Evolutionary conservation across 208 protist species (phyloP), one percentile per base, ranked within the genome.

Genomic region (Leptomonas seymouri): DNA sequence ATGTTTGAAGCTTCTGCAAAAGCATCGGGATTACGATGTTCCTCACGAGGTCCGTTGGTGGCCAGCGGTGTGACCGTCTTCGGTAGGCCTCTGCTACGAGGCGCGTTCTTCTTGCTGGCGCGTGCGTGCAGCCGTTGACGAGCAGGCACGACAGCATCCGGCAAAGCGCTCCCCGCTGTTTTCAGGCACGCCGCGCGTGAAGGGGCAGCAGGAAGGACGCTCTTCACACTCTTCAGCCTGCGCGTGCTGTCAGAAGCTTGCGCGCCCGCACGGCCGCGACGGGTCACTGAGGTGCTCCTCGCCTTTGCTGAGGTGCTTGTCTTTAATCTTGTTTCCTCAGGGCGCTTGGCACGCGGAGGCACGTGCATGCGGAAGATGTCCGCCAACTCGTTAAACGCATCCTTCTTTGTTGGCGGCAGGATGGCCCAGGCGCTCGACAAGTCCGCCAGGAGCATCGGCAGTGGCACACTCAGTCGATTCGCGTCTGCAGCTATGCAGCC

Each of bases 371-470:
- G 61, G 45, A 86, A 80, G 25, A 67, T 78, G 16, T 65, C 61
- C 1, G 86, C 86, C 28, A 88, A 60, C 46, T 77, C 56, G n/a
- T 69, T 72, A 61, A 86, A 95, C 14, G 60, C 61, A 31, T 80
- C 74, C 30, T 85, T 82, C 64, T 80, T 82, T 3, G 64, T 65
- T 15, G 85, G 86, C 11, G 89, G 80, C 45, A 95, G 68, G 21
- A 95, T 76, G 23, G 85, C 71, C 89, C 89, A 95, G 28, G 66
- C 76, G 23, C 80, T 79, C 20, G 84, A 81, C 36, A 93, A 66
- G 64, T 95, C 89, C 8, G 89, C 89, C 41, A 95, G 78, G 48
- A 91, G 50, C 48, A 72, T 71, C 27, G 84, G 64, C 36, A 75
- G 75, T 23, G 81, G 73, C 27, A 83, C 55, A 21, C 74, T 45